phyloP scores from a whole-genome alignment of 768 basidiomycete genomes.

The Naematelia aurantialba region DNA sequence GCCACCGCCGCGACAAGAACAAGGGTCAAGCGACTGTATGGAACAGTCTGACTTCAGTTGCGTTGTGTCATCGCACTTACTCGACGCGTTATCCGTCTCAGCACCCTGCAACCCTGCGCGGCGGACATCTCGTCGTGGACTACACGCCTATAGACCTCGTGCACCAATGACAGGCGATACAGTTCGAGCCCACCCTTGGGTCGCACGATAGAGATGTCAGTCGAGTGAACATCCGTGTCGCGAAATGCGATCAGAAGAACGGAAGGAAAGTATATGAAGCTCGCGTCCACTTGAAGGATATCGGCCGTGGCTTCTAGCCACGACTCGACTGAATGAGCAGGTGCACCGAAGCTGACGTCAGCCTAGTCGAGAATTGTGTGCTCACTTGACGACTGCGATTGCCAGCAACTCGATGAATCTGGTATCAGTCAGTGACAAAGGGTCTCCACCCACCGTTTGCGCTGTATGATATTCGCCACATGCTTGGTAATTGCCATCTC shows the following conservation, averaged over 20 bases:
- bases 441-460: conserved; percentile 26
- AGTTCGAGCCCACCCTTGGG: conserved; percentile 36
- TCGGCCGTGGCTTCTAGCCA: conserved; percentile 41
- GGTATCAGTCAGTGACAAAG: background rate
- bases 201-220: conserved; percentile 35
- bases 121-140: conserved; percentile 42
- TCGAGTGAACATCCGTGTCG: conserved; percentile 40
- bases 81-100: conserved; percentile 31
- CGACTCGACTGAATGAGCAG: conserved; percentile 34
- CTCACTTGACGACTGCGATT: conserved; percentile 40
- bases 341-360: conserved; percentile 35
- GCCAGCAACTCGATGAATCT: conserved; percentile 43
- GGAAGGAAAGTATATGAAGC: conserved; percentile 41
- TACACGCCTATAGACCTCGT: conserved; percentile 39
- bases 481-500: conserved; percentile 39
- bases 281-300: conserved; percentile 35
- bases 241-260: conserved; percentile 39
- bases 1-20: conserved; percentile 28
- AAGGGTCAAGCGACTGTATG: conserved; percentile 21
- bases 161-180: conserved; percentile 37
- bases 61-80: conserved; percentile 7
- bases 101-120: conserved; percentile 32
- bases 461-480: conserved; percentile 34
- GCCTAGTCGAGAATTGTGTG: conserved; percentile 1
- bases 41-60: conserved; percentile 14